Evolutionary conservation across 306 rosid genomes (phyloP).

Genomic region (Lathyrus tuberosus): DNA sequence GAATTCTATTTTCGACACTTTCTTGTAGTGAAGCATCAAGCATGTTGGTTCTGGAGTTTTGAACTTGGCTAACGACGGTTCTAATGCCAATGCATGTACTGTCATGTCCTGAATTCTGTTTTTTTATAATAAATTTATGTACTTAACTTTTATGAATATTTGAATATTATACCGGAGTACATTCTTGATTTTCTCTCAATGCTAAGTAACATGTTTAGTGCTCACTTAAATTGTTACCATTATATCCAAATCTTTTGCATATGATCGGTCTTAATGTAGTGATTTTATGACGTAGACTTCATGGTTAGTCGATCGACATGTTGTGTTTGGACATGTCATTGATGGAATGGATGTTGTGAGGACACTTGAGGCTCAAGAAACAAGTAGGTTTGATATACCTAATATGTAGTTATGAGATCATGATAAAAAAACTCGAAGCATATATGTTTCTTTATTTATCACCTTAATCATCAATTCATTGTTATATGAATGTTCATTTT

Average conservation of each 20-base stretch:
- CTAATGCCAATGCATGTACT: slow-evolving; percentile 75
- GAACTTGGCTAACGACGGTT: slow-evolving; percentile 98
- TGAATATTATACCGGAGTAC: slow-evolving; percentile 4
- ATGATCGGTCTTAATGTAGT: slow-evolving; percentile 21
- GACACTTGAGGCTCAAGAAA: slow-evolving; percentile 77
- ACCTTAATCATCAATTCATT: too few relatives aligned
- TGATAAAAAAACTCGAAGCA: too few relatives aligned
- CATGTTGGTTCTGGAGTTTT: slow-evolving; percentile 86
- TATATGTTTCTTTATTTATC: too few relatives aligned
- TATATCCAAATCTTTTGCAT: background rate
- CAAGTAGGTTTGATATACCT: slow-evolving; percentile 76
- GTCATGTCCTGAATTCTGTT: background rate
- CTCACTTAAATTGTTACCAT: background rate
- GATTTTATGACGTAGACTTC: slow-evolving; percentile 65
- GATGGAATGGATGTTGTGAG: slow-evolving; percentile 79
- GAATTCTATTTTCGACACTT: slow-evolving; percentile 37
- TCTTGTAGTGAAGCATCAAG: slow-evolving; percentile 98
- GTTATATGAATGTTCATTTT: too few relatives aligned
- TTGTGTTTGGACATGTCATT: slow-evolving; percentile 77
- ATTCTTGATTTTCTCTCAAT: background rate
- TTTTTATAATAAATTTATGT: slow-evolving; percentile 7
- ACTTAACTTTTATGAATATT: slow-evolving; percentile 19
- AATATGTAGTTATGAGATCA: too few relatives aligned
- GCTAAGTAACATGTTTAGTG: slow-evolving; percentile 30
- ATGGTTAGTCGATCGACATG: slow-evolving; percentile 92